These are phyloP conservation scores for Calonectria pteridis DNA, from an alignment of 2,329 filamentous ascomycete genomes.

Conservation along the genomic window DNA sequence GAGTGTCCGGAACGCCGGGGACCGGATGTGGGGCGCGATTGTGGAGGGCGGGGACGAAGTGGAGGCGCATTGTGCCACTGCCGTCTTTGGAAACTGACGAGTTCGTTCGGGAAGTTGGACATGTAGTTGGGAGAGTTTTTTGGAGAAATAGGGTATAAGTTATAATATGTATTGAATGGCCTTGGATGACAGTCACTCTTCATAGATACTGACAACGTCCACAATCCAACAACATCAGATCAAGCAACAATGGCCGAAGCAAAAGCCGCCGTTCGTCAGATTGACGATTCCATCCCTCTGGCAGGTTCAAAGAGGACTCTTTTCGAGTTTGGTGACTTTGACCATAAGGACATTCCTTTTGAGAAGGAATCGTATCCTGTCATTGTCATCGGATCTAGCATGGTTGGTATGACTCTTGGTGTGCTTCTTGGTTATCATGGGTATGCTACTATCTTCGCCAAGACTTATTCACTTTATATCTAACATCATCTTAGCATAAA, in stretches of 20 bases:
- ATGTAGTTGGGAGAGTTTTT: no score
- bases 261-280: not conserved
- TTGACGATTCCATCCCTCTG: slow-evolving; percentile 7
- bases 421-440: not conserved
- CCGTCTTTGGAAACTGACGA: not conserved
- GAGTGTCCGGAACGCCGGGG: not conserved
- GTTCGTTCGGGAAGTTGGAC: not conserved
- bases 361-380: slow-evolving; percentile 2
- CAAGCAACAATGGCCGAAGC: not conserved
- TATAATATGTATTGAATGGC: not conserved
- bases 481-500: not conserved
- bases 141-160: not conserved
- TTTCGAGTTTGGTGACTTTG: slow-evolving; percentile 13
- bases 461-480: not conserved
- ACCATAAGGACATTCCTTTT: slow-evolving; percentile 3
- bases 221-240: not conserved
- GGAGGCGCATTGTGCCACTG: not conserved
- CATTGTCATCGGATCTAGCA: slow-evolving; percentile 9
- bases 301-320: not conserved
- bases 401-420: not conserved
- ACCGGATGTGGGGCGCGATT: not conserved
- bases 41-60: not conserved
- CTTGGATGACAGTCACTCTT: not conserved
- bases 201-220: not conserved
- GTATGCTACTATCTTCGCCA: not conserved